Percentiles rank a stretch among this genome's conserved stretches.
Conservation (phyloP, 768 basidiomycete species). For the Collybia sp. region DNA sequence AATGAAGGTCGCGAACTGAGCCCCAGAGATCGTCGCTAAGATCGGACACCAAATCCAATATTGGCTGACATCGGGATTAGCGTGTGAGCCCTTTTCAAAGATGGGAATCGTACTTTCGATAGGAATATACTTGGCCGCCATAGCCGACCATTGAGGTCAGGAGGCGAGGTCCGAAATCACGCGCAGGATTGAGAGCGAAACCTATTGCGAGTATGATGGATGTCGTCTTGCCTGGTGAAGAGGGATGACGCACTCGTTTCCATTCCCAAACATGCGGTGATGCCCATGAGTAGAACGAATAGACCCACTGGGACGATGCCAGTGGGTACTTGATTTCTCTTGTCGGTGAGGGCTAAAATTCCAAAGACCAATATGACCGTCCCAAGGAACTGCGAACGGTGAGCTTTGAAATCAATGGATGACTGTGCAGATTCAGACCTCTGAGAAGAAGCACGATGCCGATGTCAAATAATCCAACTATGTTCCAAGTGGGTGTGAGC, state of each 20-base stretch:
- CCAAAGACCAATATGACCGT: no score
- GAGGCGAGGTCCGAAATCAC: constrained; percentile 66
- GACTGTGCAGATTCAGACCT: no score
- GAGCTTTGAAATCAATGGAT: no score
- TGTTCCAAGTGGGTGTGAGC: no score
- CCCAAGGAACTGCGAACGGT: constrained; percentile 17
- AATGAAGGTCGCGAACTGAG: constrained; percentile 41
- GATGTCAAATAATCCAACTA: background rate
- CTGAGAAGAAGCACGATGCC: no score
- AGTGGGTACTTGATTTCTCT: background rate
- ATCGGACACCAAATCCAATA: constrained; percentile 73
- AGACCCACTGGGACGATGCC: no score
- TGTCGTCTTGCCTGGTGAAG: background rate
- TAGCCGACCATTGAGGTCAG: constrained; percentile 71
- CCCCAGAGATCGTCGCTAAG: constrained; percentile 54
- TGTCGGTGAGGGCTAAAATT: no score
- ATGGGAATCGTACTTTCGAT: constrained; percentile 28
- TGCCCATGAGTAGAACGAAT: no score
- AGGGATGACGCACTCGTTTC: no score
- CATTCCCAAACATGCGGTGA: no score
- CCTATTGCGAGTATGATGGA: constrained; percentile 19
- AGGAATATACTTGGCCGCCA: constrained; percentile 45
- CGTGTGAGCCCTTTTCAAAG: background rate
- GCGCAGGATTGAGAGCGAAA: constrained; percentile 64
- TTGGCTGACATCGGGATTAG: constrained; percentile 31